A percentile compares a stretch with the other conserved stretches of the same genome.
Evolutionary conservation across 108 stramenopile species (phyloP).

Genomic region (Fragilaria radians): DNA sequence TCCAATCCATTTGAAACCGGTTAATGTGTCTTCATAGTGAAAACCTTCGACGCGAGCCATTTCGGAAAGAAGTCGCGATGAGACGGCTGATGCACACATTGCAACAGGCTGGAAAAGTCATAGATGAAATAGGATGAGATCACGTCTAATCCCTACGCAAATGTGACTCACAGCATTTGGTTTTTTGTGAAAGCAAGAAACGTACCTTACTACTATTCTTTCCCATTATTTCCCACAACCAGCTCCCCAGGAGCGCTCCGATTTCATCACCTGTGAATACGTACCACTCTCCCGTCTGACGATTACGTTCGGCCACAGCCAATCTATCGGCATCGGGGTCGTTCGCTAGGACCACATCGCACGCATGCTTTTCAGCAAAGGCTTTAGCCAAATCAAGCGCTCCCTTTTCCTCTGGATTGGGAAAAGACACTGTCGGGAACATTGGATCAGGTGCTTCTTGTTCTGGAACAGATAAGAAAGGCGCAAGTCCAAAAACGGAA

Average conservation of each 20-base stretch:
- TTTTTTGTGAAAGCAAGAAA: background rate
- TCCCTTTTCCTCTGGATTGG: constrained; percentile 96
- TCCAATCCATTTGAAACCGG: constrained; percentile 97
- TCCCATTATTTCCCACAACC: constrained; percentile 80
- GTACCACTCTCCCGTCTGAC: constrained; percentile 66
- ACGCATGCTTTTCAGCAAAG: constrained; percentile 53
- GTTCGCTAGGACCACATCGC: constrained; percentile 90
- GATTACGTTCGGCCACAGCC: constrained; percentile 86
- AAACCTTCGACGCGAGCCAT: constrained; percentile 88
- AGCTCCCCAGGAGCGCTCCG: constrained; percentile 84
- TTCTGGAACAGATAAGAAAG: constrained; percentile 60
- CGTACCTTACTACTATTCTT: constrained; percentile 52
- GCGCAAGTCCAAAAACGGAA: constrained; percentile 66
- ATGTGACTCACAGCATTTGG: background rate
- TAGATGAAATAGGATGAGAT: background rate
- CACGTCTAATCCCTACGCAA: background rate
- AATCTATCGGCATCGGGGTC: constrained; percentile 98
- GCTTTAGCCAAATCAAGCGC: constrained; percentile 85
- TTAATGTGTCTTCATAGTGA: constrained; percentile 90
- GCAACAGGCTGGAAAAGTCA: constrained; percentile 39
- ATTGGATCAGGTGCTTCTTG: constrained; percentile 86
- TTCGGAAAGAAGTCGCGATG: constrained; percentile 85
- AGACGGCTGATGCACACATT: constrained; percentile 93
- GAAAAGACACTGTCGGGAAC: constrained; percentile 94
- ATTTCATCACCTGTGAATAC: constrained; percentile 96